Evolutionary conservation across 192 early-diverging fungal genomes (phyloP), one percentile per base, ranked within the genome.

Genomic region (Coemansia sp.): DNA sequence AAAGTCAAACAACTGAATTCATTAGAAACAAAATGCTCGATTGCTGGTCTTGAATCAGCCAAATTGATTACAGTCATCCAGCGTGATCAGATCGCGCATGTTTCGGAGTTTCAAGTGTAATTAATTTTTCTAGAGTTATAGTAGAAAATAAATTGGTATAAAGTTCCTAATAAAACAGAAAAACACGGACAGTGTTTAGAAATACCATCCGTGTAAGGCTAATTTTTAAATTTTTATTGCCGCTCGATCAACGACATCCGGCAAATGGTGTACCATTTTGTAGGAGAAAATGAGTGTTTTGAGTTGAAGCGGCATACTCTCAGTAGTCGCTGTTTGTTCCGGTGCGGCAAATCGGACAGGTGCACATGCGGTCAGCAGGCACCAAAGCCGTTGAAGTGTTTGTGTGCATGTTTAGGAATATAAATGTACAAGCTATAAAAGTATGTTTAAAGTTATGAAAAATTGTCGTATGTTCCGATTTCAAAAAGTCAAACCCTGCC

Each of bases 341-440:
- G 5, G 61, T 72, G 12, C 66, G 69, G 66, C 75, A 78, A 29
- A 78, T 72, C 15, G 75, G 75, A 19, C 75, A 78, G 7, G 75
- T 72, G 49, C 75, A 78, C 75, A 78, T 78, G 35, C 75, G 75
- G 27, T 72, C 65, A 6, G 56, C 58, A 0, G 50, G 48, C 39
- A 62, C 62, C 19, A 32, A 21, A 25, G 37, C 56, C 0, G 9
- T 15, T 14, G 17, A 3, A 17, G 25, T 29, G 41, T 27, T 39
- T 17, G 12, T 19, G 22, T 45, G 10, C 53, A 64, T 53, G 21
- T 17, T 2, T 23, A 12, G 23, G 23, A 53, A 22, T 45, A 45
- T 45, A 45, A 45, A 45, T 45, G 11, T 45, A 45, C 41, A 45
- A n/a, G 41, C 41, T 45, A 45, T 45, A 45, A 12, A 43, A n/a